Base-by-base conservation (phyloP, 495 filamentous ascomycete species). In the Saxispiralis lemnorum region DNA sequence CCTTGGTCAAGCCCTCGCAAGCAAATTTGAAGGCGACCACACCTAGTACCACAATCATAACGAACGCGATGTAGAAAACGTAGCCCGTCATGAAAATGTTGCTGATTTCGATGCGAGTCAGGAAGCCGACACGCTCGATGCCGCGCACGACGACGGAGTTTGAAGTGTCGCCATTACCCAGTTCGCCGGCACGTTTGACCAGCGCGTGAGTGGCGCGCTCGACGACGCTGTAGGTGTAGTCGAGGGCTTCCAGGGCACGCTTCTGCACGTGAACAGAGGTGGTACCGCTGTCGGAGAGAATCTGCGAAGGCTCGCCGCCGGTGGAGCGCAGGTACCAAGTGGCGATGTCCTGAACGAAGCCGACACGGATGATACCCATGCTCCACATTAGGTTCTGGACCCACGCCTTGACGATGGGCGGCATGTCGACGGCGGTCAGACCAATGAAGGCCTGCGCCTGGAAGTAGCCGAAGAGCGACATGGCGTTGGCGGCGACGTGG, bases 351-450 rank as follows among this genome's bases (percentile, higher is more conserved):
- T 97, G 83, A 56, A 96, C 70, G 62, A 96, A 97, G 34, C 68
- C 67, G 45, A 97, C 71, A 41, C 72, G 72, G 55, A 97, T 93
- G 55, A 97, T 87, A 53, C 89, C 89, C 84, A 97, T 92, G 58
- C 77, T 88, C 89, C 89, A 97, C 60, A 88, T 79, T 67, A 96
- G 95, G 56, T 96, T 89, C 66, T 96, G 88, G 0, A 88, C 94
- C 89, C 89, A 97, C 0, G 88, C 70, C 55, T 80, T 72, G 35
- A 93, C 89, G 38, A 93, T 81, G 0, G 89, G 89, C 2, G 89
- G 89, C 39, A 94, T 73, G 18, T 70, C 69, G n/a, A 95, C 77
- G 11, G 80, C 70, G 30, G 75, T 81, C 68, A 95, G 79, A 36
- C 87, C 89, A 49, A 94, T 68, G 61, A 97, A 86, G n/a, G 89